Evolutionary conservation across 495 filamentous ascomycete genomes (phyloP).

Genomic region (Hypoxylon fragiforme): DNA sequence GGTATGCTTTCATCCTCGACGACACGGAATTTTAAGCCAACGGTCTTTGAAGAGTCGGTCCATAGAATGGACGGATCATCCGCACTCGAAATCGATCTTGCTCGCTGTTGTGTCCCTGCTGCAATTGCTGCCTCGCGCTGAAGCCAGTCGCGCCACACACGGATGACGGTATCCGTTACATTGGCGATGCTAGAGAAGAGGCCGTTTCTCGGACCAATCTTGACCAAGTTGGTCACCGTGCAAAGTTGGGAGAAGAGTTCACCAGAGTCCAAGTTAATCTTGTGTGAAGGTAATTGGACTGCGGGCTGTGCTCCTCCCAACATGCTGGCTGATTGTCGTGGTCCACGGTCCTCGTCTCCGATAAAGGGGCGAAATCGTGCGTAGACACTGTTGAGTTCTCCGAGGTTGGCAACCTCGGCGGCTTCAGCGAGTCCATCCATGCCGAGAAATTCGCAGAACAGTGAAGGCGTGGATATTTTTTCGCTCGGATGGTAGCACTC

Average conservation of each 20-base stretch:
- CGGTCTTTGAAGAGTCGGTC: slow-evolving; percentile 56
- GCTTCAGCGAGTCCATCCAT: slow-evolving; percentile 56
- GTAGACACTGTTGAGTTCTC: slow-evolving; percentile 46
- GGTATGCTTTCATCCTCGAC: slow-evolving; percentile 23
- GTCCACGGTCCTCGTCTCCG: slow-evolving; percentile 48
- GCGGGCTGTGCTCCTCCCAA: slow-evolving; percentile 21
- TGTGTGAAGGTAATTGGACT: slow-evolving; percentile 53
- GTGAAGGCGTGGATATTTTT: slow-evolving; percentile 67
- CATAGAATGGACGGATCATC: slow-evolving; percentile 54
- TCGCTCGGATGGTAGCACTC: slow-evolving; percentile 76
- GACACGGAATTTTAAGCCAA: slow-evolving; percentile 63
- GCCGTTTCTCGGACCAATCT: slow-evolving; percentile 60
- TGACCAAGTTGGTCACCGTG: slow-evolving; percentile 68
- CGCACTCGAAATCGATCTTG: slow-evolving; percentile 16
- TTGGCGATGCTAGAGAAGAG: slow-evolving; percentile 63
- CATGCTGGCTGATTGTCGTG: slow-evolving; percentile 30
- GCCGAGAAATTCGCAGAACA: slow-evolving; percentile 68
- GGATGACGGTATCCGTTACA: slow-evolving; percentile 64
- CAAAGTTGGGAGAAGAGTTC: slow-evolving; percentile 75
- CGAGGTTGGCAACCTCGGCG: slow-evolving; percentile 39
- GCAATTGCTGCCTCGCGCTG: slow-evolving; percentile 40
- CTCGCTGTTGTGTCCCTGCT: slow-evolving; percentile 21
- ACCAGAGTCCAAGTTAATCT: slow-evolving; percentile 65
- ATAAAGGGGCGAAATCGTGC: slow-evolving; percentile 63
- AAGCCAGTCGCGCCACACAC: slow-evolving; percentile 73